Evolutionary conservation across 148 eudicot species (phyloP).

Genomic region (Salicornia ramosissima): DNA sequence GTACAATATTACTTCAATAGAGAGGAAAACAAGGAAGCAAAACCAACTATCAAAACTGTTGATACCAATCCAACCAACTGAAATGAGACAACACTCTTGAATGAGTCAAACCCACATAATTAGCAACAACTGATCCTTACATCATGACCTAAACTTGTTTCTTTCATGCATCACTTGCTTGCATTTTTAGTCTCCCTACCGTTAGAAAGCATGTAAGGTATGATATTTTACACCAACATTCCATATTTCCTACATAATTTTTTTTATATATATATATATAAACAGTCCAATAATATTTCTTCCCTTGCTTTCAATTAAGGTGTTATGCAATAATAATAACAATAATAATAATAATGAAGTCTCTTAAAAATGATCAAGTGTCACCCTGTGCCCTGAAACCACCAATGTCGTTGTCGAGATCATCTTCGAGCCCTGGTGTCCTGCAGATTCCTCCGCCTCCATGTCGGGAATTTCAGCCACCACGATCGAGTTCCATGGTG

Average conservation of each 20-base stretch:
- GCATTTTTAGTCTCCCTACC: constrained; percentile 13
- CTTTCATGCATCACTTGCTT: constrained; percentile 15
- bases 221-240: not conserved
- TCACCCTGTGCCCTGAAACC: not conserved
- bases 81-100: not conserved
- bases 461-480: constrained; percentile 5
- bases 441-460: constrained; percentile 15
- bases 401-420: not conserved
- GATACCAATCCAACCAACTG: not conserved
- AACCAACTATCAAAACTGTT: not conserved
- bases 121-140: not conserved
- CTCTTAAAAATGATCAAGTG: no score
- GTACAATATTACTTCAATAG: no score
- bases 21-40: no score
- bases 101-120: constrained; percentile 13
- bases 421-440: not conserved
- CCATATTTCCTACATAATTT: not conserved
- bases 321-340: not conserved
- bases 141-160: constrained; percentile 16
- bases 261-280: not conserved
- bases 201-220: constrained; percentile 18
- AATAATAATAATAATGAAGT: no score
- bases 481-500: not conserved
- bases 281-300: not conserved
- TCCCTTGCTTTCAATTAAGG: not conserved